phyloP scores from a whole-genome alignment of 768 basidiomycete genomes.

The Pleurotus platypus region DNA sequence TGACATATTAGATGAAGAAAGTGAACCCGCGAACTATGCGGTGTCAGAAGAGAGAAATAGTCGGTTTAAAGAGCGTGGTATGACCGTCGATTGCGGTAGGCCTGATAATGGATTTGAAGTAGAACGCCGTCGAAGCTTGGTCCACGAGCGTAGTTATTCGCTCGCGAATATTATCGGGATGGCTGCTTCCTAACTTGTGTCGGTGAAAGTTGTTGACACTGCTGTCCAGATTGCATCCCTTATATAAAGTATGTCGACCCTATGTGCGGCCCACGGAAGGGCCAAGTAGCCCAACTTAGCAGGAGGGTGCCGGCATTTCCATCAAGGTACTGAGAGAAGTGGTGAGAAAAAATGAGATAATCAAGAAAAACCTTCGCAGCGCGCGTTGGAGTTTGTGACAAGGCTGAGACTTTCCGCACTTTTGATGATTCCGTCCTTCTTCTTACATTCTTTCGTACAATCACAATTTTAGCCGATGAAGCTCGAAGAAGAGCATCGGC shows the following conservation, averaged over 20 bases:
- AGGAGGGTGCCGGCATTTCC: too few species aligned
- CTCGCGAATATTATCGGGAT: neutral
- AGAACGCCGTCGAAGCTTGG: neutral
- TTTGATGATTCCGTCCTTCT: too few species aligned
- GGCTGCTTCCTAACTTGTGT: neutral
- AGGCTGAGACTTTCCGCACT: too few species aligned
- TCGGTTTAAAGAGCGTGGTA: conserved; percentile 1
- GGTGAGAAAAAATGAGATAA: too few species aligned
- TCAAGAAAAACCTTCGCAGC: too few species aligned
- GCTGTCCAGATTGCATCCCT: neutral
- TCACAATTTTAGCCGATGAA: too few species aligned
- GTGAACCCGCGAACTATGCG: neutral
- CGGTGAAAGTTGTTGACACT: neutral
- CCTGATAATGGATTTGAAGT: neutral
- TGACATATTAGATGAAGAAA: neutral
- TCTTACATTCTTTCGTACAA: too few species aligned
- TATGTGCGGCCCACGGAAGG: neutral
- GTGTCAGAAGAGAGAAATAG: neutral
- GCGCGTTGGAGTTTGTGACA: too few species aligned
- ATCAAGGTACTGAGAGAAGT: too few species aligned
- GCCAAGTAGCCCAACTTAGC: neutral
- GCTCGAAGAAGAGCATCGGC: too few species aligned
- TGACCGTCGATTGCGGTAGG: neutral
- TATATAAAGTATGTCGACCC: neutral
- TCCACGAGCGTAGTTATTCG: neutral